Evolutionary conservation across 1,284 basidiomycete genomes (phyloP), one percentile per base, ranked within the genome.

Genomic region (Papiliotrema fonsecae): DNA sequence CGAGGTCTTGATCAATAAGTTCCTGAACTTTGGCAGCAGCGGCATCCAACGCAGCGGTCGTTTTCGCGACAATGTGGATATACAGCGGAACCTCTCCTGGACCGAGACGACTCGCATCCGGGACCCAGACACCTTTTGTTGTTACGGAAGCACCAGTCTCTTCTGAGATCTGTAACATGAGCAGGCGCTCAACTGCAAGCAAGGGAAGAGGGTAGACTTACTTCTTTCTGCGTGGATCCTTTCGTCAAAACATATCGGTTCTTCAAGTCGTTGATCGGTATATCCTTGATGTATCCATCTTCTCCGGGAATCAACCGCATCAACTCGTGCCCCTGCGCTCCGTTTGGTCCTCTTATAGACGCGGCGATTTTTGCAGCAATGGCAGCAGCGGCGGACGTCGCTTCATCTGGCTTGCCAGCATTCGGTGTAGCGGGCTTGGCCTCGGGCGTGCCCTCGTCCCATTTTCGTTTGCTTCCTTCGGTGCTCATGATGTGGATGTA

Each of bases 221-320:
- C 89, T 79, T 94, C 85, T 54, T 86, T 78, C 70, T 97, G 94
- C 1, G 93, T 97, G 26, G 86, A 81, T 2, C 89, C 88, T 72
- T 91, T 96, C 37, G 96, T 98, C 63, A 98, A 77, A 69, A 97
- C 77, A 73, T 98, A 98, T 52, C 94, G 80, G 75, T 98, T 98
- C 62, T 93, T 78, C 50, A 94, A 79, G 74, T 98, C 96, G 73
- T 98, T 97, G 73, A 98, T 96, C 70, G 97, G 93, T 54, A 98
- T 89, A 70, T 97, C 91, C 61, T 88, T 82, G 14, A 83, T 84
- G 64, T 86, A 97, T 45, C 88, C 88, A 36, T 80, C 87, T 56
- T 92, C 88, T 52, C 88, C 82, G 5, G 79, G 78, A 62, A 87
- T 86, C 69, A 78, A 82, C 60, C 73, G 73, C 26, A 79, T 79